Evolutionary conservation across 1,284 basidiomycete species (phyloP).

Genomic region (Rhodotorula sp.): DNA sequence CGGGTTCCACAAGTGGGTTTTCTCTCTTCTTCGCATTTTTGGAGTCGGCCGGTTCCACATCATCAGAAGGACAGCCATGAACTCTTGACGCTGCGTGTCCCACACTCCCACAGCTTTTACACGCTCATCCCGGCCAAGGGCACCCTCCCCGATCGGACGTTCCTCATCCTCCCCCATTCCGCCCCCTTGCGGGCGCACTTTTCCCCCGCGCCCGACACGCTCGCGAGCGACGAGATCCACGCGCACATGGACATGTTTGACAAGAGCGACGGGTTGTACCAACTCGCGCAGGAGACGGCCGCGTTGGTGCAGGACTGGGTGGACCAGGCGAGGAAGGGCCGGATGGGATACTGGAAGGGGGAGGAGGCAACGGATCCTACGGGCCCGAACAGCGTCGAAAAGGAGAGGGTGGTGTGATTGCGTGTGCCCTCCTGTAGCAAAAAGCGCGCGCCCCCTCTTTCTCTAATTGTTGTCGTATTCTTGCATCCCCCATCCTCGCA

Average conservation of each 20-base stretch:
- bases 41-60: too few relatives aligned
- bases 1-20: slow-evolving; percentile 38
- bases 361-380: background rate
- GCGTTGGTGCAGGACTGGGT: slow-evolving; percentile 34
- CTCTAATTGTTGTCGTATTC: too few relatives aligned
- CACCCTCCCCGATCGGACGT: slow-evolving; percentile 26
- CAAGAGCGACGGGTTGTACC: slow-evolving; percentile 33
- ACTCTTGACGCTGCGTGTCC: too few relatives aligned
- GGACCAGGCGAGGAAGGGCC: slow-evolving; percentile 23
- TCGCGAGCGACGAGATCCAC: slow-evolving; percentile 31
- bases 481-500: background rate
- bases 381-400: background rate
- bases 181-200: slow-evolving; percentile 5
- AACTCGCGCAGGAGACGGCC: slow-evolving; percentile 30
- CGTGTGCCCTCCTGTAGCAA: too few relatives aligned
- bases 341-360: slow-evolving; percentile 27
- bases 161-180: slow-evolving; percentile 31
- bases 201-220: slow-evolving; percentile 28
- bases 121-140: slow-evolving; percentile 26
- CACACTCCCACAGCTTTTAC: slow-evolving; percentile 32
- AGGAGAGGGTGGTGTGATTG: background rate
- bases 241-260: slow-evolving; percentile 42
- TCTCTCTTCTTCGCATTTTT: too few relatives aligned
- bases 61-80: too few relatives aligned
- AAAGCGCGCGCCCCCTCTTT: too few relatives aligned